Evolutionary conservation across 2,329 filamentous ascomycete genomes (phyloP).

Genomic region (Coniosporium tulheliwenetii): DNA sequence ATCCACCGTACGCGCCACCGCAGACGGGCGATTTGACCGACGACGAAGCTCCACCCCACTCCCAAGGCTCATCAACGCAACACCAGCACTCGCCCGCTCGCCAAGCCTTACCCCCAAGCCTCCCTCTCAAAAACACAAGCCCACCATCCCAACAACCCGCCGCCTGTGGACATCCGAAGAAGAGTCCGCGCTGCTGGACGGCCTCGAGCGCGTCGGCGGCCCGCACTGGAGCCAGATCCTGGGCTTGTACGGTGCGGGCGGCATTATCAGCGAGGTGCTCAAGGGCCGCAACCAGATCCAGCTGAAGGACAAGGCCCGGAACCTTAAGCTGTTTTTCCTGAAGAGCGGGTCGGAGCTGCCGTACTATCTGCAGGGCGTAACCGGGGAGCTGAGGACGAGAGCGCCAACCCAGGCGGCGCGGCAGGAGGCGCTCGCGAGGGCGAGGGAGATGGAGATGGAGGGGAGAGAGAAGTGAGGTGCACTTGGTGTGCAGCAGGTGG

Average conservation of each 20-base stretch:
- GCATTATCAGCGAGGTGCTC: constrained; percentile 65
- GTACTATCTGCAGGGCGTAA: constrained; percentile 74
- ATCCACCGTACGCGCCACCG: no score
- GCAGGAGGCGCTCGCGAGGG: constrained; percentile 3
- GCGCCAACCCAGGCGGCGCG: constrained; percentile 44
- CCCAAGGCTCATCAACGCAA: no score
- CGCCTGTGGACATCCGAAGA: constrained; percentile 73
- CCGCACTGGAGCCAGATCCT: constrained; percentile 91
- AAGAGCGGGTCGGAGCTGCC: constrained; percentile 87
- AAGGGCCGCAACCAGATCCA: constrained; percentile 86
- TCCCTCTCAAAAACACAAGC: background rate
- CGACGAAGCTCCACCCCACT: no score
- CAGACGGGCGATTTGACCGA: no score
- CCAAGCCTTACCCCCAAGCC: no score
- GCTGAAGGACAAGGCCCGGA: constrained; percentile 81
- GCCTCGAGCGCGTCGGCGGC: constrained; percentile 74
- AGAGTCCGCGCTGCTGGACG: constrained; percentile 78
- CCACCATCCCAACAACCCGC: background rate
- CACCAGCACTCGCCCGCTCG: no score
- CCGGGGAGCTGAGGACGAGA: constrained; percentile 74
- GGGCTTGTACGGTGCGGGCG: constrained; percentile 64
- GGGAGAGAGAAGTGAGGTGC: constrained; percentile 17
- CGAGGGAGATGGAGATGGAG: constrained; percentile 18
- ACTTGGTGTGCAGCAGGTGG: constrained; percentile 7
- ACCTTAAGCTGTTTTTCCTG: constrained; percentile 79